Evolutionary conservation across 2,329 filamentous ascomycete genomes (phyloP), one percentile per base, ranked within the genome.

Genomic region (Xylaria sp.): DNA sequence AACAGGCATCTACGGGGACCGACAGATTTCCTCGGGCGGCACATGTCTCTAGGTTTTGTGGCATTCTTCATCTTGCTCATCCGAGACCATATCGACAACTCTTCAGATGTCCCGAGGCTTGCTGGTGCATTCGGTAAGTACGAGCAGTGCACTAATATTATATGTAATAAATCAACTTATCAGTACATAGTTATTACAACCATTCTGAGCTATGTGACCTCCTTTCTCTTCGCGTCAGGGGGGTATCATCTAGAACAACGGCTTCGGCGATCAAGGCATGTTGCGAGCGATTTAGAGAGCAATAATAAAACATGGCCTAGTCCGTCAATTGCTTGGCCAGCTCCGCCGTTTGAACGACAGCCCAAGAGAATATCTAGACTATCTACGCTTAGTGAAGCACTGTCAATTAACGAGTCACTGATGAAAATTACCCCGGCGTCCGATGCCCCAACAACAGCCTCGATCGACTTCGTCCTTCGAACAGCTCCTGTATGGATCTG

Each of bases 1-100:
- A 63, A 26, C 7, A 72, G 49, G 23, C 66, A 78, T 62, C 38
- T 79, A 36, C 74, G 72, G 17, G 76, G 76, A 10, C 76, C 77
- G n/a, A 74, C 73, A 1, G 76, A 78, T 48, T 79, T 78, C 42
- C 63, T 79, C 15, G 74, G 76, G 10, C 74, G 77, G 3, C 77
- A 79, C 44, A 79, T 79, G 76, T 76, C 77, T 10, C 71, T 79
- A 15, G 77, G 77, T 2, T 79, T 79, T 48, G 77, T 79, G 31
- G 69, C 74, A 17, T 74, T 74, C 26, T 78, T 78, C 61, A 66
- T 79, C 33, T 73, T 78, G 71, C 74, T 79, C 17, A 78, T 75
- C 65, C 75, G 73, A 57, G 77, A 79, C 31, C 77, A 78, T 17
- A 67, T 78, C 53, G 63, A 68, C 7, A 63, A 66, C 23, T 68